Evolutionary conservation across 768 basidiomycete species (phyloP).

Genomic region (Macrolepiota albuminosa): DNA sequence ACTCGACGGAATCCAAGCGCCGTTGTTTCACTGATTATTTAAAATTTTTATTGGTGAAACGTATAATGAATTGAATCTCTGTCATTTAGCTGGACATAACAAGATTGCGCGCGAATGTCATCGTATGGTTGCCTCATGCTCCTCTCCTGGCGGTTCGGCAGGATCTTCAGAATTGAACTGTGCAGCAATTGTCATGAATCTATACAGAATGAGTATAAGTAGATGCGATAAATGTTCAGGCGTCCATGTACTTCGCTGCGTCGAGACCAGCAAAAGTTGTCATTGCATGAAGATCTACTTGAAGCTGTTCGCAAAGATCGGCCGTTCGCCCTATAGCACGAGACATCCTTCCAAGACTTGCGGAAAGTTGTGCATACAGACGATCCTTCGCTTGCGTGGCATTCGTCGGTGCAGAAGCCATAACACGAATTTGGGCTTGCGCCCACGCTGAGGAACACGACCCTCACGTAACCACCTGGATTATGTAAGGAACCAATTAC

Average conservation of each 20-base stretch:
- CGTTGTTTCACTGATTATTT: too few species aligned
- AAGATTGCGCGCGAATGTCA: not conserved
- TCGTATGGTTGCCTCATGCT: not conserved
- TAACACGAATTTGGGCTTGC: not conserved
- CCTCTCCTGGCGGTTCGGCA: constrained; percentile 11
- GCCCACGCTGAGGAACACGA: too few species aligned
- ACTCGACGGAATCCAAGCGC: not conserved
- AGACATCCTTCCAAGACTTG: constrained; percentile 63
- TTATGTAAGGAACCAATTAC: not conserved
- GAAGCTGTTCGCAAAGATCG: constrained; percentile 71
- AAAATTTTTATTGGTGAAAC: not conserved
- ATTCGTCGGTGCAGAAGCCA: constrained; percentile 39
- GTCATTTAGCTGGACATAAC: not conserved
- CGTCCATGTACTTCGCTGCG: constrained; percentile 66
- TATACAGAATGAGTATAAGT: constrained; percentile 11
- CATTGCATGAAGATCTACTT: constrained; percentile 76
- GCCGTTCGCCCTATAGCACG: constrained; percentile 67
- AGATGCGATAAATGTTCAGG: not conserved
- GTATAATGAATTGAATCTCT: not conserved
- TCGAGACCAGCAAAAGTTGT: constrained; percentile 71
- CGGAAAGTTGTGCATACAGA: constrained; percentile 73
- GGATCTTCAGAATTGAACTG: constrained; percentile 30
- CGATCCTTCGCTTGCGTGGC: constrained; percentile 78
- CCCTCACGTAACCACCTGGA: too few species aligned
- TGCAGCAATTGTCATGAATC: constrained; percentile 40